A percentile compares a stretch with the other conserved stretches of the same genome.
Conservation (phyloP, 2,329 filamentous ascomycete genomes). For the Chaetomiaceae sp. region DNA sequence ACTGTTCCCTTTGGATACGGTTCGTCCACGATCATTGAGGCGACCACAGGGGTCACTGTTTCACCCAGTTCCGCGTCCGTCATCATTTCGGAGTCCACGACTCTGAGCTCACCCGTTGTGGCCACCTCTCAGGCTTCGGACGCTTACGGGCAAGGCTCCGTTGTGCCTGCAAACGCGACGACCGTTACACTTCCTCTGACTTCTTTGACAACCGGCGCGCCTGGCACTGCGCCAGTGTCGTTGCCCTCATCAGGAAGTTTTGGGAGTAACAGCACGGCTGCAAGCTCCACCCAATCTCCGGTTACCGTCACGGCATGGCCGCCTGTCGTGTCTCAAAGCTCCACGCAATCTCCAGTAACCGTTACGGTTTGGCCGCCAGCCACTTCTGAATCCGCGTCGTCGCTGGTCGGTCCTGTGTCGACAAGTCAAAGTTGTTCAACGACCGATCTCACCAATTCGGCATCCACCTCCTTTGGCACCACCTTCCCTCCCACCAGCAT, state of each 20-base stretch:
- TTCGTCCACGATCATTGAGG: conserved; percentile 11
- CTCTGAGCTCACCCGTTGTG: conserved; percentile 1
- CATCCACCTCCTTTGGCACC: neutral
- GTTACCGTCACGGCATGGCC: neutral
- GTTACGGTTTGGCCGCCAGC: conserved; percentile 14
- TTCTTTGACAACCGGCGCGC: neutral
- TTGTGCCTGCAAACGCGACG: neutral
- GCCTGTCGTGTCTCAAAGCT: too few species aligned
- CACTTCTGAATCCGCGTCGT: neutral
- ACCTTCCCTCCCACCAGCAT: neutral
- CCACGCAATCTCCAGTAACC: too few species aligned
- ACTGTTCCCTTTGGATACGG: conserved; percentile 16
- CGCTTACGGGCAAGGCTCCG: too few species aligned
- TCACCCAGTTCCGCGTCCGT: neutral
- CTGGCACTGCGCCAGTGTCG: neutral
- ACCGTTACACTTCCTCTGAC: neutral
- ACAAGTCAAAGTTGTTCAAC: neutral
- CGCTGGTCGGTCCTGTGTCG: neutral
- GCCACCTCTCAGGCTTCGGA: conserved; percentile 12
- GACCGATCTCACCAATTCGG: neutral
- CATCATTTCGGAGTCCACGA: neutral
- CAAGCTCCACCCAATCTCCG: neutral
- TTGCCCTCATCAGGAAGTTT: neutral
- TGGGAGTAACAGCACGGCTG: neutral
- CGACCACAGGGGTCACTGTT: conserved; percentile 15